Evolutionary conservation across 805 yeast species (phyloP).

Genomic region (Saturnispora mendoncae): DNA sequence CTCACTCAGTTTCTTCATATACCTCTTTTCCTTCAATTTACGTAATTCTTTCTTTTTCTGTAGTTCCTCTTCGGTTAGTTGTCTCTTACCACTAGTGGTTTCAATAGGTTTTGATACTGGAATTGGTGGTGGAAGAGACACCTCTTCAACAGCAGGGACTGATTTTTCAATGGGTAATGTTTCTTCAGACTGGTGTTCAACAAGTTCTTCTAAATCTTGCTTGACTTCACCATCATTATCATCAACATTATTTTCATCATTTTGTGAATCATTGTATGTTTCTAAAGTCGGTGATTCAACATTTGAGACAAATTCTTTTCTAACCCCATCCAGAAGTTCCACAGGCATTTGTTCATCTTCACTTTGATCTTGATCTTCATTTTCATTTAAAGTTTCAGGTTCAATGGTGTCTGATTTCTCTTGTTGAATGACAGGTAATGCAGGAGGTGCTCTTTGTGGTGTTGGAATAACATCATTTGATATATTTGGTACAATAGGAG

Average conservation of each 20-base stretch:
- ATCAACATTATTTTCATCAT: too few species aligned
- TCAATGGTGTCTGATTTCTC: not conserved
- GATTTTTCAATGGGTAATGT: not conserved
- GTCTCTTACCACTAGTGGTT: conserved; percentile 17
- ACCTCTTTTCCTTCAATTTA: conserved; percentile 60
- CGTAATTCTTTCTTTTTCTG: conserved; percentile 75
- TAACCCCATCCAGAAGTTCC: conserved; percentile 1
- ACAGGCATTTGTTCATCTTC: too few species aligned
- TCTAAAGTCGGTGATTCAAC: not conserved
- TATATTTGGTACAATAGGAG: conserved; percentile 4
- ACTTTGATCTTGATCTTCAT: too few species aligned
- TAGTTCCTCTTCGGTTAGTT: conserved; percentile 45
- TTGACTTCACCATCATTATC: too few species aligned
- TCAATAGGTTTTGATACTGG: conserved; percentile 5
- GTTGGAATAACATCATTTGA: not conserved
- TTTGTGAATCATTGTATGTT: not conserved
- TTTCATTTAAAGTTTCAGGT: too few species aligned
- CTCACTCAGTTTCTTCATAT: conserved; percentile 57
- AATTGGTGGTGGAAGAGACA: conserved; percentile 5
- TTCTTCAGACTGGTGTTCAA: not conserved
- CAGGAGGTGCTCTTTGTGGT: conserved; percentile 12
- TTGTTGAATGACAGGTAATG: conserved; percentile 6
- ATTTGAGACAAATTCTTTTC: conserved; percentile 6
- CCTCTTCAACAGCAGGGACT: not conserved
- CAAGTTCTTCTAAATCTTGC: not conserved